These are phyloP conservation scores for Aphanomyces cochlioides DNA, from an alignment of 352 stramenopile species.

Conservation along the genomic window DNA sequence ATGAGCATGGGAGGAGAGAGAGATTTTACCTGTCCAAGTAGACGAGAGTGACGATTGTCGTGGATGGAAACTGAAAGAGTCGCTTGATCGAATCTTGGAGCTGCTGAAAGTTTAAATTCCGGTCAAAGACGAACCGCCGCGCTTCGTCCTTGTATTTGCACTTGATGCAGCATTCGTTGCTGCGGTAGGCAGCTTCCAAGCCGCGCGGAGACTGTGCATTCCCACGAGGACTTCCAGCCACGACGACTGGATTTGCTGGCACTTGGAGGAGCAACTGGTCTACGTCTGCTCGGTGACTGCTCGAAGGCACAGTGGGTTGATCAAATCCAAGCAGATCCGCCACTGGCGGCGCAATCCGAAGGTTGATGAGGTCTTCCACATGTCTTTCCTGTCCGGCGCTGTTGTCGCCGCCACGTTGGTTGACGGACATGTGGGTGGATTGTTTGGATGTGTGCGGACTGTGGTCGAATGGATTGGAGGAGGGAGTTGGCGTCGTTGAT, in stretches of 20 bases:
- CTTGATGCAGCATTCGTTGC: slow-evolving; percentile 43
- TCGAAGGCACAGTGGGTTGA: neutral
- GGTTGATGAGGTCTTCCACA: neutral
- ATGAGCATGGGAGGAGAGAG: neutral
- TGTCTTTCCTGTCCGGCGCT: neutral
- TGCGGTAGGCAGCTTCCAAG: slow-evolving; percentile 11
- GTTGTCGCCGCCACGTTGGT: neutral
- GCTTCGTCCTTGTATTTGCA: slow-evolving; percentile 61
- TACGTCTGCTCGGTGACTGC: too few relatives aligned
- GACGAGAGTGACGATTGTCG: slow-evolving; percentile 35
- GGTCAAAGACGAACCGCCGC: slow-evolving; percentile 43
- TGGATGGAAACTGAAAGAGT: slow-evolving; percentile 39
- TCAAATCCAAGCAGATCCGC: slow-evolving; percentile 5
- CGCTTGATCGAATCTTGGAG: slow-evolving; percentile 40
- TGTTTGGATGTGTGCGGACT: neutral
- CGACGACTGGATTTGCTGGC: too few relatives aligned
- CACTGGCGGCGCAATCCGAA: neutral
- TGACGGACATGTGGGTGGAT: too few relatives aligned
- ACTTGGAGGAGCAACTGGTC: neutral
- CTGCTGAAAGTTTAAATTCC: slow-evolving; percentile 35
- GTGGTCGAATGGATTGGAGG: slow-evolving; percentile 6
- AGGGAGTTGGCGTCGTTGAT: neutral
- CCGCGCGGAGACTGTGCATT: slow-evolving; percentile 32
- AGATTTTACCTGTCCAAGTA: slow-evolving; percentile 41
- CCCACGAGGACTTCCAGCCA: slow-evolving; percentile 20